A percentile compares a stretch with the other conserved stretches of the same genome.
Conservation (phyloP, 2,329 filamentous ascomycete genomes). For the Penicillium psychrosexuale region DNA sequence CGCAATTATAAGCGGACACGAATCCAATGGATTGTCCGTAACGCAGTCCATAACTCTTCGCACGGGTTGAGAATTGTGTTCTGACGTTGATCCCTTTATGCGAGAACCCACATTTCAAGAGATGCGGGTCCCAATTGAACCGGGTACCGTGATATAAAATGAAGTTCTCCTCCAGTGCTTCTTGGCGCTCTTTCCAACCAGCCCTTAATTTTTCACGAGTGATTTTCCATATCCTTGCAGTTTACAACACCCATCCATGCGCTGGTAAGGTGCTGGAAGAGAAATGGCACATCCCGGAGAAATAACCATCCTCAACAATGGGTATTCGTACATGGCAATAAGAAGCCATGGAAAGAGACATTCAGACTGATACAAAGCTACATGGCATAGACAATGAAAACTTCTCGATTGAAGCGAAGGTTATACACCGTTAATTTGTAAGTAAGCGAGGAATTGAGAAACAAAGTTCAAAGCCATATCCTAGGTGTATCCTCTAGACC, state of each 20-base stretch:
- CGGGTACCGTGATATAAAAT: neutral
- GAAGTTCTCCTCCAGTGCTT: neutral
- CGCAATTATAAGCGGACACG: conserved; percentile 1
- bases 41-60: neutral
- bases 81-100: neutral
- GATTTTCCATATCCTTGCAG: neutral
- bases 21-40: neutral
- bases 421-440: neutral
- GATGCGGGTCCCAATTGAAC: neutral
- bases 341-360: no score
- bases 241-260: neutral
- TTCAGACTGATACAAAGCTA: neutral
- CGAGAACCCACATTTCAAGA: neutral
- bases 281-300: neutral
- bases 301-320: conserved; percentile 2
- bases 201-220: neutral
- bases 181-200: neutral
- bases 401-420: neutral
- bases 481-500: neutral
- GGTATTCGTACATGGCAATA: neutral
- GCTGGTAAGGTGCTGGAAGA: neutral
- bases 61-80: neutral
- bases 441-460: neutral
- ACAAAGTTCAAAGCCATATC: neutral
- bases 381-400: neutral